These are phyloP conservation scores for Ceratobasidium sp. DNA, from an alignment of 1,284 basidiomycete species.

Conservation along the genomic window DNA sequence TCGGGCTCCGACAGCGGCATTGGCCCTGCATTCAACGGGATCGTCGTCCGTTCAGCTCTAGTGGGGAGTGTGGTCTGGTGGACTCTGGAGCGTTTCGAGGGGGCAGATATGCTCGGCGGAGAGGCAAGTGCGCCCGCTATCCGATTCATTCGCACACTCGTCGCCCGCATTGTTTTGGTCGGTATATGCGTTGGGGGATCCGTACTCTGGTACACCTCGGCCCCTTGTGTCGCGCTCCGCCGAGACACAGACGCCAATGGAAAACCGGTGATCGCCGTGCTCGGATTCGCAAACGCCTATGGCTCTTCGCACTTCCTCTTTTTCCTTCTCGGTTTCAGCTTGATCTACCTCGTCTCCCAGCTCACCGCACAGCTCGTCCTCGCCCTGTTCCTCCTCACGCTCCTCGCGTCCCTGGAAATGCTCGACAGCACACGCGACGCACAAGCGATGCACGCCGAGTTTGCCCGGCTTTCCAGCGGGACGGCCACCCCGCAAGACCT, in stretches of 20 bases:
- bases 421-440: slow-evolving; percentile 83
- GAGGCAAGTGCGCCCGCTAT: slow-evolving; percentile 55
- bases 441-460: slow-evolving; percentile 57
- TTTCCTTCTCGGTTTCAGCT: slow-evolving; percentile 71
- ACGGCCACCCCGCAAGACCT: slow-evolving; percentile 14
- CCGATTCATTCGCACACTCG: slow-evolving; percentile 65
- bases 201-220: slow-evolving; percentile 74
- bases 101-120: slow-evolving; percentile 50
- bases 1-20: slow-evolving; percentile 81
- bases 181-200: slow-evolving; percentile 65
- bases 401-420: slow-evolving; percentile 80
- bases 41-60: slow-evolving; percentile 68
- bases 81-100: slow-evolving; percentile 82
- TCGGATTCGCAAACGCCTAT: slow-evolving; percentile 91
- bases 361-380: slow-evolving; percentile 86
- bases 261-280: slow-evolving; percentile 63
- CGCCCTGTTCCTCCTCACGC: slow-evolving; percentile 68
- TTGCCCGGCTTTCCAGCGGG: slow-evolving; percentile 23
- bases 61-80: slow-evolving; percentile 73
- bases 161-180: slow-evolving; percentile 70
- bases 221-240: slow-evolving; percentile 75
- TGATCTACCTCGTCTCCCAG: slow-evolving; percentile 75
- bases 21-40: slow-evolving; percentile 71
- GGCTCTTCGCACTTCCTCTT: slow-evolving; percentile 90
- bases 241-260: slow-evolving; percentile 38